These are phyloP conservation scores for Coemansia sp. DNA, from an alignment of 192 early-diverging fungal genomes.

Conservation along the genomic window DNA sequence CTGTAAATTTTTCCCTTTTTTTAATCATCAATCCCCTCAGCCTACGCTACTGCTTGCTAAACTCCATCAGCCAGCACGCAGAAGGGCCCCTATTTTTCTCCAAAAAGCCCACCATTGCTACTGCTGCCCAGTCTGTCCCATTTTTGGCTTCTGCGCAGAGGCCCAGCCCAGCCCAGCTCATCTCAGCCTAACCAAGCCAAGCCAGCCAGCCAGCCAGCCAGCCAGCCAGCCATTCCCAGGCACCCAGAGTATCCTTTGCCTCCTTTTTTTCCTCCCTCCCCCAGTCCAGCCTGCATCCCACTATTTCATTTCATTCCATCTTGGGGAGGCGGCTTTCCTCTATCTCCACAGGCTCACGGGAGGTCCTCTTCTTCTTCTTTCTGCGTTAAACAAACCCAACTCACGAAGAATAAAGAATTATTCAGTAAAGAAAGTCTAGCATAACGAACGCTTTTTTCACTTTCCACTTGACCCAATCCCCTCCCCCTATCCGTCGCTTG, in stretches of 20 bases:
- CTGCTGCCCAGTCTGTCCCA: no score
- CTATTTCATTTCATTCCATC: slow-evolving; percentile 1
- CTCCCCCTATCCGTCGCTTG: not conserved
- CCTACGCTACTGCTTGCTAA: no score
- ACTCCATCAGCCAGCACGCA: no score
- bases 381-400: not conserved
- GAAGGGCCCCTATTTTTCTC: no score
- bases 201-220: not conserved
- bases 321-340: no score
- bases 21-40: no score
- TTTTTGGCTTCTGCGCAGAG: not conserved
- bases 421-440: slow-evolving; percentile 1
- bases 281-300: slow-evolving; percentile 5
- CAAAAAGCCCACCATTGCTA: no score
- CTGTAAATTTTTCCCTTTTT: no score
- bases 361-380: not conserved
- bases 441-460: not conserved
- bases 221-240: not conserved
- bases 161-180: not conserved
- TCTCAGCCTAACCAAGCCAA: no score
- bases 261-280: not conserved
- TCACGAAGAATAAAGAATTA: not conserved
- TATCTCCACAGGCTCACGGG: no score
- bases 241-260: not conserved
- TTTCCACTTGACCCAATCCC: not conserved